Conservation (phyloP, 768 basidiomycete species). For the Leccinum longicurvipes region DNA sequence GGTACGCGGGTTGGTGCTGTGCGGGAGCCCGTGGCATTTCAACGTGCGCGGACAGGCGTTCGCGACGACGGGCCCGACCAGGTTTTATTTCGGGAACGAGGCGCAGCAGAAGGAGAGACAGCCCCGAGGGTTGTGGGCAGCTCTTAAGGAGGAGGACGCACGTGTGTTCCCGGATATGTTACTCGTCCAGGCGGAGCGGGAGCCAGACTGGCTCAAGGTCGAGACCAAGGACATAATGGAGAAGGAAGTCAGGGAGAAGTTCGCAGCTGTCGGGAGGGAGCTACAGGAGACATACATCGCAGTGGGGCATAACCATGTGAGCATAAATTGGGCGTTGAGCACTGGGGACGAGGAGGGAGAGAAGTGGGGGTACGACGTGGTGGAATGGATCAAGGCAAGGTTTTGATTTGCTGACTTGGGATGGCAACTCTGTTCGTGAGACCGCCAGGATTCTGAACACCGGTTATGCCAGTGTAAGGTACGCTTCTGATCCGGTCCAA, state of each 20-base stretch:
- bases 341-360: slow-evolving; percentile 61
- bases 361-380: slow-evolving; percentile 54
- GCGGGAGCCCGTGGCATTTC: slow-evolving; percentile 45
- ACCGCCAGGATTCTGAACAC: too few species aligned
- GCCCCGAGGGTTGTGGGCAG: slow-evolving; percentile 40
- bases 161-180: slow-evolving; percentile 44
- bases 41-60: slow-evolving; percentile 25
- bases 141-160: slow-evolving; percentile 34
- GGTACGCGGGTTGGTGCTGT: slow-evolving; percentile 45
- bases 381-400: slow-evolving; percentile 31
- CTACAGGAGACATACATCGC: slow-evolving; percentile 36
- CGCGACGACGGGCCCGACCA: slow-evolving; percentile 20
- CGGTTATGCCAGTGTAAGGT: too few species aligned
- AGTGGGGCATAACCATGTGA: slow-evolving; percentile 62
- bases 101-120: slow-evolving; percentile 39
- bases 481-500: too few species aligned
- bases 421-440: too few species aligned
- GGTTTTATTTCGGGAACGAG: slow-evolving; percentile 38
- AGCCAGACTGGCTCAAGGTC: slow-evolving; percentile 44
- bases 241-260: slow-evolving; percentile 35
- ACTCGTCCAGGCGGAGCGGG: slow-evolving; percentile 50
- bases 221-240: slow-evolving; percentile 38
- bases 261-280: slow-evolving; percentile 22
- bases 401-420: not conserved
- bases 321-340: slow-evolving; percentile 45